phyloP scores from a whole-genome alignment of 2,329 filamentous ascomycete genomes.

The Hymenoscyphus scutula region DNA sequence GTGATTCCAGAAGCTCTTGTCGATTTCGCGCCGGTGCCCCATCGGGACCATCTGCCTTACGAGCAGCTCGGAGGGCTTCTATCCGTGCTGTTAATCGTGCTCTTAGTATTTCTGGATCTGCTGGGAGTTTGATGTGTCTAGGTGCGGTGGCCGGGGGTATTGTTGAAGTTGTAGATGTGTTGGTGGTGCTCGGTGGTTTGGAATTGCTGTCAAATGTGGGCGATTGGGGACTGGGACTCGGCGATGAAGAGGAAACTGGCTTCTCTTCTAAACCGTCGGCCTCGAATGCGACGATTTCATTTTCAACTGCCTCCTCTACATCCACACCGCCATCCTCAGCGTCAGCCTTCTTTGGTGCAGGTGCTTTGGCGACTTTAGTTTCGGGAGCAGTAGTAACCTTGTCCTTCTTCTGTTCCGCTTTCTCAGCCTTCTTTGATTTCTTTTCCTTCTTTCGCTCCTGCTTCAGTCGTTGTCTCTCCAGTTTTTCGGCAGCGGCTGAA shows the following conservation, averaged over 20 bases:
- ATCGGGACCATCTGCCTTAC: conserved; percentile 83
- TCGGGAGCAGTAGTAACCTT: conserved; percentile 26
- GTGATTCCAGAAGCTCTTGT: conserved; percentile 86
- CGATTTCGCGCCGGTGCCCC: conserved; percentile 81
- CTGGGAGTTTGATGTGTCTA: conserved; percentile 65
- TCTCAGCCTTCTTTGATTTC: conserved; percentile 45
- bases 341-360: conserved; percentile 20
- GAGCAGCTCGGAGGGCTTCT: conserved; percentile 76
- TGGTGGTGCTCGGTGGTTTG: conserved; percentile 50
- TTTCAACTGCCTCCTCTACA: conserved; percentile 25
- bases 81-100: conserved; percentile 79
- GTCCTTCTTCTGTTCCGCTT: conserved; percentile 39
- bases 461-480: conserved; percentile 31
- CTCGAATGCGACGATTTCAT: conserved; percentile 45
- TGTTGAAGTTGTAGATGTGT: conserved; percentile 69
- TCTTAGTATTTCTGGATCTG: conserved; percentile 72
- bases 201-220: conserved; percentile 57
- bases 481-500: conserved; percentile 29
- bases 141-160: conserved; percentile 58
- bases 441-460: conserved; percentile 36
- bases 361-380: not conserved
- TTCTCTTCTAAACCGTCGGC: conserved; percentile 48
- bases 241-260: conserved; percentile 37
- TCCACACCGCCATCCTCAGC: conserved; percentile 26
- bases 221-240: conserved; percentile 54